phyloP scores from a whole-genome alignment of 371 early-diverging fungal genomes.

The Chytridiales sp. region DNA sequence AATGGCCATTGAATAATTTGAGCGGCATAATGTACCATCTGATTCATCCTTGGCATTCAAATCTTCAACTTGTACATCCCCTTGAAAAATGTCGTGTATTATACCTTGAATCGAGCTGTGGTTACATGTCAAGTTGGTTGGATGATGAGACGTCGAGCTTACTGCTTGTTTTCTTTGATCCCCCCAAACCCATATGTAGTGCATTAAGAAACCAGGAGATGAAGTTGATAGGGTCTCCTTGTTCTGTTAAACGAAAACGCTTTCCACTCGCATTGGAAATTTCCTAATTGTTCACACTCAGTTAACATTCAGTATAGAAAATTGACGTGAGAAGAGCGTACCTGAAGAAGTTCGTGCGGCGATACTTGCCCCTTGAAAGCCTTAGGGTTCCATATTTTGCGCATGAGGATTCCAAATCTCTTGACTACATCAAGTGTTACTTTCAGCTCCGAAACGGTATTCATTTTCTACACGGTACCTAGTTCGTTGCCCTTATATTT shows the following conservation, averaged over 20 bases:
- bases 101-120: conserved; percentile 52
- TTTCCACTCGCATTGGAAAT: conserved; percentile 81
- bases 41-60: too few species aligned
- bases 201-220: conserved; percentile 92
- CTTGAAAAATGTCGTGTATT: conserved; percentile 82
- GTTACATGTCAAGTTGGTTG: not conserved
- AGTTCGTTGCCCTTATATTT: conserved; percentile 6
- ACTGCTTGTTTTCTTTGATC: conserved; percentile 74
- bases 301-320: not conserved
- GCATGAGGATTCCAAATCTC: conserved; percentile 74
- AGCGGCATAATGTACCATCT: too few species aligned
- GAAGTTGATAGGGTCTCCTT: conserved; percentile 88
- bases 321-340: conserved; percentile 18
- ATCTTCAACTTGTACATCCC: conserved; percentile 74
- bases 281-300: conserved; percentile 50
- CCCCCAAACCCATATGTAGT: conserved; percentile 84
- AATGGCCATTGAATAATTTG: too few species aligned
- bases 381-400: conserved; percentile 92
- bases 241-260: conserved; percentile 75
- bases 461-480: conserved; percentile 8
- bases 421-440: conserved; percentile 48
- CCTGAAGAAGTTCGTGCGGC: conserved; percentile 93
- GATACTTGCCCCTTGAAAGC: conserved; percentile 96
- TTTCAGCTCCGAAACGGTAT: not conserved
- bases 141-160: conserved; percentile 16